phyloP scores from a whole-genome alignment of 2,329 filamentous ascomycete genomes.

The Helminthosporium solani region DNA sequence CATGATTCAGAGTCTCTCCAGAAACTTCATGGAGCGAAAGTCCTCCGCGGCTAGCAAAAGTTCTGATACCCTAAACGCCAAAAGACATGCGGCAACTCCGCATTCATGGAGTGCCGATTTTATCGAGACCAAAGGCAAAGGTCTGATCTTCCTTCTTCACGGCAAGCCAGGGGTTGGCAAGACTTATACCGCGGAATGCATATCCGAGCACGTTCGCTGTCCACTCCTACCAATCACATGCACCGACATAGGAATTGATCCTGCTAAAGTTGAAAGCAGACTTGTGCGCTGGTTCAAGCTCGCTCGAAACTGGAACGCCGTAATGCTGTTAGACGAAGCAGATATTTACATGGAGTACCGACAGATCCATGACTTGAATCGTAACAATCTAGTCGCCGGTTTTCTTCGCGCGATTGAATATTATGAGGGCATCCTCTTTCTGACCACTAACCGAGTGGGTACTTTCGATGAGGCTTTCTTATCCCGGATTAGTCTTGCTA shows the following conservation, averaged over 20 bases:
- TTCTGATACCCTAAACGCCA: too few species aligned
- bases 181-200: constrained; percentile 60
- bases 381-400: constrained; percentile 33
- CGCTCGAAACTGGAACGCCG: constrained; percentile 23
- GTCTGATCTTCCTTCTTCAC: constrained; percentile 54
- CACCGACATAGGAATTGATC: constrained; percentile 19
- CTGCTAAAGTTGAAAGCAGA: constrained; percentile 11
- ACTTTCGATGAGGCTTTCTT: constrained; percentile 21
- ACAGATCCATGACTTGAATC: constrained; percentile 26
- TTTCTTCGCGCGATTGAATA: constrained; percentile 45
- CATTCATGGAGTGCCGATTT: constrained; percentile 12
- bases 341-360: constrained; percentile 42
- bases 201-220: constrained; percentile 24
- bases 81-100: too few species aligned
- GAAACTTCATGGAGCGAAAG: too few species aligned
- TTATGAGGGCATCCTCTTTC: constrained; percentile 31
- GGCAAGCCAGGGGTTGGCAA: constrained; percentile 95
- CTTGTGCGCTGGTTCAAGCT: constrained; percentile 16
- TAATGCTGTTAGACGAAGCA: constrained; percentile 40
- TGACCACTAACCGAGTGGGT: constrained; percentile 24
- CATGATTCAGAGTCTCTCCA: too few species aligned
- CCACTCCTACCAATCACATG: constrained; percentile 22
- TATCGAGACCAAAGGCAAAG: constrained; percentile 31
- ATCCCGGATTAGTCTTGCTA: constrained; percentile 14
- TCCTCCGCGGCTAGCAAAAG: too few species aligned